A percentile compares a stretch with the other conserved stretches of the same genome.
phyloP scores from a whole-genome alignment of 345 rosid genomes.

The Eucalyptus marginata region DNA sequence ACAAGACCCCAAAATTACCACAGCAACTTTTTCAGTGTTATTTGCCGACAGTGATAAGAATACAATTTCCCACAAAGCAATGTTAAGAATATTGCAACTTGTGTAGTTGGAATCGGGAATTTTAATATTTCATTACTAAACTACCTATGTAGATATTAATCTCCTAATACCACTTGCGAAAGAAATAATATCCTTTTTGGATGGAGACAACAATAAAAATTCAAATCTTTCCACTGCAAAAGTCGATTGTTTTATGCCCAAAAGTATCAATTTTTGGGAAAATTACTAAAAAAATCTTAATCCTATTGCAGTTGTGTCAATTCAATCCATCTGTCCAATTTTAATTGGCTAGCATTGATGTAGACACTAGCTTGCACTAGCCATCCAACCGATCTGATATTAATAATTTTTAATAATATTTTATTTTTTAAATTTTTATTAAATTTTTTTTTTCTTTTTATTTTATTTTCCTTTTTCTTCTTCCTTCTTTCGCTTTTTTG shows the following conservation, averaged over 20 bases:
- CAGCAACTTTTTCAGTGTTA: neutral
- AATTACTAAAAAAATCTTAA: too few relatives aligned
- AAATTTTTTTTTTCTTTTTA: too few relatives aligned
- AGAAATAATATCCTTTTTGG: neutral
- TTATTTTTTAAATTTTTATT: too few relatives aligned
- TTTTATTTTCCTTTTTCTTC: too few relatives aligned
- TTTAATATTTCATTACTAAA: neutral
- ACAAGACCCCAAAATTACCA: neutral
- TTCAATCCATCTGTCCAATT: accelerated
- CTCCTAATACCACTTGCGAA: neutral
- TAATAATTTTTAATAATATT: too few relatives aligned
- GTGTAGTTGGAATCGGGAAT: neutral
- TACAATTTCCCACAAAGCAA: neutral
- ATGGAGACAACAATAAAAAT: neutral
- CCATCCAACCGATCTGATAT: accelerated
- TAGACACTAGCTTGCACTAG: too few relatives aligned
- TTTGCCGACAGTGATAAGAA: neutral
- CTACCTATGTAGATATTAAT: neutral
- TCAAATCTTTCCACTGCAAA: neutral
- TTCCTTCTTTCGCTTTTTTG: too few relatives aligned
- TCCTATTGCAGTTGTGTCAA: accelerated
- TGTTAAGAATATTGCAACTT: neutral
- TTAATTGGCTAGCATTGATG: too few relatives aligned
- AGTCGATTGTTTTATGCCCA: neutral
- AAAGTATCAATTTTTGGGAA: neutral